A percentile compares a stretch with the other conserved stretches of the same genome.
Conservation (phyloP, 225 moss, liverwort and hornwort genomes). For the Bryoerythrophyllum caledonicum region DNA sequence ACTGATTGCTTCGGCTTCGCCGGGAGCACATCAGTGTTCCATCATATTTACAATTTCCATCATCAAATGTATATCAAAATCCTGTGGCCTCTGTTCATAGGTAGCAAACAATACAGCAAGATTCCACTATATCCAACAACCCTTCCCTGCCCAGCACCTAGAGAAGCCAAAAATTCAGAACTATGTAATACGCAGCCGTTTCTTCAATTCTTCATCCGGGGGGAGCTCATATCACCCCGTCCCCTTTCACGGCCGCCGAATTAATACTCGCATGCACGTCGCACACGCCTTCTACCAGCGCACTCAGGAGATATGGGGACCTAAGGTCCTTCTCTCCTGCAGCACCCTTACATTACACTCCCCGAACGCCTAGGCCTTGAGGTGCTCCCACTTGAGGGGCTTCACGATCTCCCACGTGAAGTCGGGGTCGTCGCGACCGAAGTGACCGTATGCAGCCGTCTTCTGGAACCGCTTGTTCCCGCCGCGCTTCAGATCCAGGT, state of each 20-base stretch:
- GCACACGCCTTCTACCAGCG: background rate
- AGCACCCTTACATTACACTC: too few relatives aligned
- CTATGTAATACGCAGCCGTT: background rate
- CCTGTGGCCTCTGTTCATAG: constrained; percentile 36
- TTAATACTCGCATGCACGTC: background rate
- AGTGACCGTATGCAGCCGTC: constrained; percentile 89
- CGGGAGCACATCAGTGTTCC: background rate
- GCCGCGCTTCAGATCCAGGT: constrained; percentile 87
- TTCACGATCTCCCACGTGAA: constrained; percentile 94
- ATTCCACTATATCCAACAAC: background rate
- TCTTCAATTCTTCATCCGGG: background rate
- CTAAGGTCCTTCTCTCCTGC: too few relatives aligned
- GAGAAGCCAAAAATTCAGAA: constrained; percentile 12
- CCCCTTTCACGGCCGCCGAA: constrained; percentile 15
- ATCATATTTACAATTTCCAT: background rate
- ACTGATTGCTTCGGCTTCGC: background rate
- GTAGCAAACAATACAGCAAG: constrained; percentile 20
- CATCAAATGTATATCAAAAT: constrained; percentile 16
- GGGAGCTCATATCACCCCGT: constrained; percentile 61
- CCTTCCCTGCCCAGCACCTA: background rate
- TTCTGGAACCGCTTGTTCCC: constrained; percentile 91
- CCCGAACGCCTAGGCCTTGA: background rate
- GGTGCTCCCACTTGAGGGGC: constrained; percentile 69
- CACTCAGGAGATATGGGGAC: background rate
- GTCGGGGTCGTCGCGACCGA: constrained; percentile 83